Percentiles rank a stretch among this genome's conserved stretches.
phyloP scores from a whole-genome alignment of 371 early-diverging fungal species.

The Haplosporangium sp. region DNA sequence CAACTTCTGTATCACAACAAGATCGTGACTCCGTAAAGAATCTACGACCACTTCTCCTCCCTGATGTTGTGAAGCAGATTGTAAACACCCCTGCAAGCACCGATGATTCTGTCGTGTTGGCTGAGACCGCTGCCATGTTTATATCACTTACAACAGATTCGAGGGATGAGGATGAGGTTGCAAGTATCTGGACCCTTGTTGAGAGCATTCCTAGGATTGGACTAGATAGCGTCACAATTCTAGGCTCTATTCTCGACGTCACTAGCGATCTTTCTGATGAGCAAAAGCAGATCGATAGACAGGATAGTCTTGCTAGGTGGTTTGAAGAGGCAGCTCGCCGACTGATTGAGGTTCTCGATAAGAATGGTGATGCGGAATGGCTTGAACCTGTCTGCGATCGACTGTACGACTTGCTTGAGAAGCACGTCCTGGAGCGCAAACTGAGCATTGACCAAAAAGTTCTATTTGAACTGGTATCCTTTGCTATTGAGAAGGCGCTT shows the following conservation, averaged over 20 bases:
- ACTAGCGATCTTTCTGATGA: constrained; percentile 26
- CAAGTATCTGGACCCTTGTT: constrained; percentile 28
- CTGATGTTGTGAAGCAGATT: constrained; percentile 24
- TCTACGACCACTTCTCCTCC: constrained; percentile 19
- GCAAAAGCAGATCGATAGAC: constrained; percentile 24
- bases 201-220: constrained; percentile 41
- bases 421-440: constrained; percentile 45
- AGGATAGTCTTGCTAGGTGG: constrained; percentile 42
- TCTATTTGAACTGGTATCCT: constrained; percentile 52
- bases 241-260: constrained; percentile 26
- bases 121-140: constrained; percentile 32
- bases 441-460: constrained; percentile 50
- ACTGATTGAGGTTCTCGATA: constrained; percentile 33
- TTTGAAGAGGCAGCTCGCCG: constrained; percentile 40
- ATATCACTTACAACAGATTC: constrained; percentile 23
- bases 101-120: constrained; percentile 12
- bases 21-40: constrained; percentile 23
- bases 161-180: constrained; percentile 24
- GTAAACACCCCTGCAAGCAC: constrained; percentile 16
- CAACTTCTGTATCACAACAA: constrained; percentile 18
- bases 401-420: constrained; percentile 28
- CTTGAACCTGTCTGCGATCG: constrained; percentile 49
- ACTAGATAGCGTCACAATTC: constrained; percentile 29
- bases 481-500: constrained; percentile 51
- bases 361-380: constrained; percentile 48